These are phyloP conservation scores for Ogataea nonfermentans DNA, from an alignment of 805 yeast species.

Conservation along the genomic window DNA sequence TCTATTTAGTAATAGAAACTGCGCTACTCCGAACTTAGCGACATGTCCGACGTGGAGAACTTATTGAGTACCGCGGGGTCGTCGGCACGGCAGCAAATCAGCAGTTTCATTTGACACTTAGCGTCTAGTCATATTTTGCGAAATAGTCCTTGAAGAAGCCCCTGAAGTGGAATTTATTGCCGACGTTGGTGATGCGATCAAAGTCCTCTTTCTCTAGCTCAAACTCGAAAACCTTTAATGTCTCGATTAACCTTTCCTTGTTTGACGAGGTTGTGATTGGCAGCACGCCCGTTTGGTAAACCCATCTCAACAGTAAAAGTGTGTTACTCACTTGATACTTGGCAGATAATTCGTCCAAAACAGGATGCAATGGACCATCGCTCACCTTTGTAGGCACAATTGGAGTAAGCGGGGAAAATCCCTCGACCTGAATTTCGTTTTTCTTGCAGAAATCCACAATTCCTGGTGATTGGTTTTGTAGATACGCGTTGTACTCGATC, in stretches of 20 bases:
- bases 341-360: slow-evolving; percentile 41
- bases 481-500: slow-evolving; percentile 65
- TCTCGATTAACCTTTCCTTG: slow-evolving; percentile 52
- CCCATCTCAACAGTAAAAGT: slow-evolving; percentile 71
- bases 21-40: not conserved
- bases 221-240: slow-evolving; percentile 55
- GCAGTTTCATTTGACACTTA: no score
- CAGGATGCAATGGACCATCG: slow-evolving; percentile 35
- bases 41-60: not conserved
- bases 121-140: slow-evolving; percentile 15
- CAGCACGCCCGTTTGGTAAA: slow-evolving; percentile 57
- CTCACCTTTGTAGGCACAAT: slow-evolving; percentile 41
- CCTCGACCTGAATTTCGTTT: slow-evolving; percentile 54
- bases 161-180: slow-evolving; percentile 32
- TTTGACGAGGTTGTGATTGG: slow-evolving; percentile 76
- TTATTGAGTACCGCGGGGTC: not conserved
- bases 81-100: not conserved
- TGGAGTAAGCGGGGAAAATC: slow-evolving; percentile 71
- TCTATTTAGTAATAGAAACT: no score
- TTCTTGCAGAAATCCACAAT: slow-evolving; percentile 48
- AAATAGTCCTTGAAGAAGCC: slow-evolving; percentile 24
- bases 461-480: slow-evolving; percentile 62
- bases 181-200: slow-evolving; percentile 40
- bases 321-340: slow-evolving; percentile 62
- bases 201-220: slow-evolving; percentile 52